Evolutionary conservation across 2,329 filamentous ascomycete species (phyloP).

Genomic region (Microsporum audouinii): DNA sequence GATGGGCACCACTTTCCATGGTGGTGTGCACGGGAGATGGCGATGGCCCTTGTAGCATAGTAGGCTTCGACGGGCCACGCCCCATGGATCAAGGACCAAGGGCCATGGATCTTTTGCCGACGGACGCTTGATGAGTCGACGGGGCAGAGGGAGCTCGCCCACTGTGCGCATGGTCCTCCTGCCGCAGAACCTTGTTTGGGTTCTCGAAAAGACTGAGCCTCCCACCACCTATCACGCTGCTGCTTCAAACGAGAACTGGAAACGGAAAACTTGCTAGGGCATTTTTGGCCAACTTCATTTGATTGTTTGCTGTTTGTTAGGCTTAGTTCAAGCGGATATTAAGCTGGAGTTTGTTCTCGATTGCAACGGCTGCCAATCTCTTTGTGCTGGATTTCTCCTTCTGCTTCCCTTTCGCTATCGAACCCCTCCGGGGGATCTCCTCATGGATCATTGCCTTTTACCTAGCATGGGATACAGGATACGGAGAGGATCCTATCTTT

Average conservation of each 20-base stretch:
- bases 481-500: background rate
- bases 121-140: background rate
- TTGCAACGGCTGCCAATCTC: background rate
- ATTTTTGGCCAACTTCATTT: background rate
- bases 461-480: background rate
- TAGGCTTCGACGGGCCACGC: background rate
- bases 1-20: background rate
- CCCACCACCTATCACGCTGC: background rate
- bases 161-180: background rate
- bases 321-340: background rate
- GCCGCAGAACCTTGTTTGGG: background rate
- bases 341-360: background rate
- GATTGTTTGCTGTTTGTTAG: background rate
- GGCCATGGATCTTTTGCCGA: background rate
- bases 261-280: background rate
- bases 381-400: background rate
- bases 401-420: background rate
- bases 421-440: background rate
- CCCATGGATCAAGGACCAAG: background rate
- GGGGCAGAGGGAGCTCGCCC: background rate
- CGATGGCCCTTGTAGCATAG: background rate
- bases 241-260: background rate
- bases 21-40: constrained; percentile 3
- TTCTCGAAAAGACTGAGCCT: background rate
- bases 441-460: background rate